A percentile compares a stretch with the other conserved stretches of the same genome.
These are phyloP conservation scores for Eucalyptus cloeziana DNA, from an alignment of 345 rosid species.

Conservation along the genomic window DNA sequence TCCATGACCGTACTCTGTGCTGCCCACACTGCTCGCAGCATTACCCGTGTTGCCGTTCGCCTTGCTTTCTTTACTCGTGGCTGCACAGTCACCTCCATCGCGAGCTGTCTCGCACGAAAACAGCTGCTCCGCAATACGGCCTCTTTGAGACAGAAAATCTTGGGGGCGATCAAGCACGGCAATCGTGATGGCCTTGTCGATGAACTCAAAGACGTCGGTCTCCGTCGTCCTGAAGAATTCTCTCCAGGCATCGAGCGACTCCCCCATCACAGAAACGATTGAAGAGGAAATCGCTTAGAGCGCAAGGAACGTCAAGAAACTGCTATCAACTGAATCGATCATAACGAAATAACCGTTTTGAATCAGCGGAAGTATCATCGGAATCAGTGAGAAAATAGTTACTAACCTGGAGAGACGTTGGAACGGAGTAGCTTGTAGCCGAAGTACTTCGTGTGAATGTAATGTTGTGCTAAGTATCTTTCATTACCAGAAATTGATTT, in stretches of 20 bases:
- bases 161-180: slow-evolving; percentile 63
- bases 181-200: slow-evolving; percentile 60
- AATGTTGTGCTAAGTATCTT: neutral
- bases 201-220: slow-evolving; percentile 58
- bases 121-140: slow-evolving; percentile 51
- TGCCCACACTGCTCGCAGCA: neutral
- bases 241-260: slow-evolving; percentile 57
- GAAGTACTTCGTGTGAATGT: accelerated
- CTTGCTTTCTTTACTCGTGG: slow-evolving; percentile 37
- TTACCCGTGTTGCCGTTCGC: slow-evolving; percentile 32
- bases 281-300: neutral
- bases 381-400: neutral
- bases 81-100: slow-evolving; percentile 4
- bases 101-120: slow-evolving; percentile 30
- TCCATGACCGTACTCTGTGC: slow-evolving; percentile 36
- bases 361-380: neutral
- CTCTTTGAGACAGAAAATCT: slow-evolving; percentile 39
- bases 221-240: slow-evolving; percentile 54
- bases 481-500: neutral
- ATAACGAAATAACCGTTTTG: neutral
- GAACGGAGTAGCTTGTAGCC: neutral
- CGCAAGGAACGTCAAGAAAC: neutral
- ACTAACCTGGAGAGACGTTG: neutral
- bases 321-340: neutral
- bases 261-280: neutral